phyloP scores from a whole-genome alignment of 1,284 basidiomycete species.

The Mycena sp. region DNA sequence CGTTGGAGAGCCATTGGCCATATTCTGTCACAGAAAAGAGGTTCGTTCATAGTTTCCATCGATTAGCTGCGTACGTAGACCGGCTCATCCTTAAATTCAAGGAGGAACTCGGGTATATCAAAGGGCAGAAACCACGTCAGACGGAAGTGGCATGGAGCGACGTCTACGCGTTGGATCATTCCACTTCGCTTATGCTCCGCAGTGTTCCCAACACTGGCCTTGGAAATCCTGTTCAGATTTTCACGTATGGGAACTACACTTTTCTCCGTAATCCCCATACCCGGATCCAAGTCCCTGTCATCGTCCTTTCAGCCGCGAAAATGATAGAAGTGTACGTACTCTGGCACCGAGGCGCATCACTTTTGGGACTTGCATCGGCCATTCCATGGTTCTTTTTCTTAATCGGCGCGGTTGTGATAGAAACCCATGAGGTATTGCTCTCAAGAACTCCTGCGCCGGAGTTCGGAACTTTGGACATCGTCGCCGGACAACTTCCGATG shows the following conservation, averaged over 20 bases:
- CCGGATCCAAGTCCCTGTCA: too few relatives aligned
- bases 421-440: neutral
- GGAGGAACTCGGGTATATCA: too few relatives aligned
- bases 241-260: too few relatives aligned
- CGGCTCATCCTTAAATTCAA: too few relatives aligned
- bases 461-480: conserved; percentile 19
- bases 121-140: neutral
- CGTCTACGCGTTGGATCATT: conserved; percentile 26
- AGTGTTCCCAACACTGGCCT: conserved; percentile 14
- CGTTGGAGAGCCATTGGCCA: conserved; percentile 19
- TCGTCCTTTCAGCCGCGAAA: neutral
- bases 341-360: neutral
- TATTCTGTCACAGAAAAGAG: conserved; percentile 5
- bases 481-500: conserved; percentile 25
- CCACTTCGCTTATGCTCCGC: conserved; percentile 8
- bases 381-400: conserved; percentile 27
- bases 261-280: too few relatives aligned
- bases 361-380: neutral
- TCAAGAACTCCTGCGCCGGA: neutral
- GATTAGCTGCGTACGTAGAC: too few relatives aligned
- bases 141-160: conserved; percentile 12
- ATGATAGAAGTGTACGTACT: conserved; percentile 14
- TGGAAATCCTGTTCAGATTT: neutral
- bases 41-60: neutral
- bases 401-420: conserved; percentile 6